These are phyloP conservation scores for Tetracentron sinense DNA, from an alignment of 164 flowering plant species.

Conservation along the genomic window DNA sequence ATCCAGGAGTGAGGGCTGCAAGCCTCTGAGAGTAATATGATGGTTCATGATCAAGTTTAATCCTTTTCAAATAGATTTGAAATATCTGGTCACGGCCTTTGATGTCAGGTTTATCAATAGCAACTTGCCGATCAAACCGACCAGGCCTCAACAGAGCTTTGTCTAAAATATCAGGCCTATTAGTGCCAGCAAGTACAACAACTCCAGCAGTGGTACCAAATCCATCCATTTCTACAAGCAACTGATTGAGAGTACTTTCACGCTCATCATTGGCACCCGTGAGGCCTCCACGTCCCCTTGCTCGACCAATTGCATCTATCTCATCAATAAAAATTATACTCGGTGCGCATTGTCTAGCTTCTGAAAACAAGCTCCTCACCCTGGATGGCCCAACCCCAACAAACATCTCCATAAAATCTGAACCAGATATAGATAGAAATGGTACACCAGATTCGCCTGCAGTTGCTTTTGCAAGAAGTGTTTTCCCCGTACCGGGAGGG, in stretches of 20 bases:
- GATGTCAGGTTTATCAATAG: conserved; percentile 84
- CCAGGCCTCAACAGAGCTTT: conserved; percentile 88
- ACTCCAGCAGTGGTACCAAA: conserved; percentile 89
- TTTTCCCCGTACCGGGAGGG: conserved; percentile 95
- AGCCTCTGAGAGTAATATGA: conserved; percentile 70
- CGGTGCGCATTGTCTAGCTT: conserved; percentile 89
- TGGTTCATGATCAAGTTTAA: conserved; percentile 72
- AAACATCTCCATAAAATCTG: conserved; percentile 96
- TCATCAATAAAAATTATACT: conserved; percentile 90
- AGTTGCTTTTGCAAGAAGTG: conserved; percentile 92
- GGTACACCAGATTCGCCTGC: conserved; percentile 93
- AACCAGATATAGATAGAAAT: conserved; percentile 80
- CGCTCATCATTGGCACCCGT: conserved; percentile 82
- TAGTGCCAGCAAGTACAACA: conserved; percentile 90
- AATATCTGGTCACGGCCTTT: conserved; percentile 83
- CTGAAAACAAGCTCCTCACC: conserved; percentile 77
- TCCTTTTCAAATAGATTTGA: conserved; percentile 56
- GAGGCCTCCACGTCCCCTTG: conserved; percentile 79
- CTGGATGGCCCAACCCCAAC: conserved; percentile 95
- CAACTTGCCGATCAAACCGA: conserved; percentile 84
- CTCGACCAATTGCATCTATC: conserved; percentile 95
- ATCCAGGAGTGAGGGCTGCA: conserved; percentile 93
- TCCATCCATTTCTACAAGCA: conserved; percentile 96
- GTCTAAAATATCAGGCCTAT: conserved; percentile 84
- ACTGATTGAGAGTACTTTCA: conserved; percentile 87